phyloP scores from a whole-genome alignment of 352 stramenopile genomes.

The Globisporangium okanoganense region DNA sequence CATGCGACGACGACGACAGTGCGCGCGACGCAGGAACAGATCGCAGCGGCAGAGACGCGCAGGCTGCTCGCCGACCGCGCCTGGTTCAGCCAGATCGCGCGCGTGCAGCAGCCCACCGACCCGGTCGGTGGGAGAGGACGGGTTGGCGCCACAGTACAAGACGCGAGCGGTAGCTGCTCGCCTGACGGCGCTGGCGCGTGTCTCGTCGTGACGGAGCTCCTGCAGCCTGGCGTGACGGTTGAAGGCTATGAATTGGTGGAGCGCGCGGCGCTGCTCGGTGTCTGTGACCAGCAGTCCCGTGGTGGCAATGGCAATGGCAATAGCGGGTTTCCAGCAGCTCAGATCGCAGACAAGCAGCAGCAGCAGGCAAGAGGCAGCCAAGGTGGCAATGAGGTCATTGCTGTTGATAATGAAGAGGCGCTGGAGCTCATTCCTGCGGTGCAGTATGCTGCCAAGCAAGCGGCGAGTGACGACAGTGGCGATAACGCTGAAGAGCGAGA shows the following conservation, averaged over 20 bases:
- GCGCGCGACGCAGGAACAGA: slow-evolving; percentile 10
- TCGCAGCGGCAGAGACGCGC: slow-evolving; percentile 10
- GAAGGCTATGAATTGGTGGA: slow-evolving; percentile 74
- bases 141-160: background rate
- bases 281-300: slow-evolving; percentile 47
- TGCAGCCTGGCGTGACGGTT: slow-evolving; percentile 38
- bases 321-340: background rate
- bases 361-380: slow-evolving; percentile 21
- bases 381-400: background rate
- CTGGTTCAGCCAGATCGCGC: slow-evolving; percentile 47
- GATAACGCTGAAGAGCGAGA: background rate
- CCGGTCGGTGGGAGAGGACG: background rate
- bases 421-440: slow-evolving; percentile 16
- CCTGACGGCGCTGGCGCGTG: slow-evolving; percentile 18
- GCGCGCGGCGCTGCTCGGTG: slow-evolving; percentile 51
- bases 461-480: background rate
- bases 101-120: slow-evolving; percentile 12
- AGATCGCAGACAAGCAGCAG: slow-evolving; percentile 12
- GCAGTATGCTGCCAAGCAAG: slow-evolving; percentile 4
- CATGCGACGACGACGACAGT: background rate
- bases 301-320: background rate
- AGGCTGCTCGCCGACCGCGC: slow-evolving; percentile 41
- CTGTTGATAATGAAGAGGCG: slow-evolving; percentile 5
- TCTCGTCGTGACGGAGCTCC: slow-evolving; percentile 26
- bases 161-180: background rate